Base-by-base conservation (phyloP, 345 rosid species). In the Eutrema yunnanense region DNA sequence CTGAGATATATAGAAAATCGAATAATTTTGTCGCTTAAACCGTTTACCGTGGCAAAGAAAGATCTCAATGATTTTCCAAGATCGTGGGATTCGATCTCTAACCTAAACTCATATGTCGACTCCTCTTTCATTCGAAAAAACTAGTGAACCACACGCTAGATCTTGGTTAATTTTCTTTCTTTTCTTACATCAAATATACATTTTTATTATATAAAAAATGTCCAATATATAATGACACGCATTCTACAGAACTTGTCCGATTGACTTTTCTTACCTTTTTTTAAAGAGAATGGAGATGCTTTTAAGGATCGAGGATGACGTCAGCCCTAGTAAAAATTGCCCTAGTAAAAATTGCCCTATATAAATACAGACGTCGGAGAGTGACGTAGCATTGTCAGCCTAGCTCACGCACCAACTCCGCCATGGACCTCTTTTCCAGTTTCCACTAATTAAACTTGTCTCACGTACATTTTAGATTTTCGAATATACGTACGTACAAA, bases 391-490 rank as follows among this genome's bases (percentile, higher is more conserved):
- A n/a, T 55, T 62, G 63, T 63, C 56, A 53, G 64, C 59, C 34
- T 54, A 54, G 60, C 60, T 29, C 40, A 64, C 51, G 11, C 77
- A 73, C 77, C 66, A 65, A 73, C 65, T 73, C 71, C 11, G 34
- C 27, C 59, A 48, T 27, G 71, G 41, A 55, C 65, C 43, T 55
- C 58, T 73, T 55, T 73, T 73, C 13, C 77, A 73, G 77, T 65
- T 73, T 73, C 72, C 66, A 73, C 72, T 73, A 73, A 64, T 29
- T 73, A 73, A 64, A 37, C 58, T 11, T 73, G 71, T 56, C 65
- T 56, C 58, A 55, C 65, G 42, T 64, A 73, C 72, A 54, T 57
- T 61, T 62, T 36, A 61, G 22, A 40, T 12, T 73, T 47, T 57
- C 10, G 26, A 22, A 73, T 65, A 73, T 37, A 48, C 26, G 43